A percentile compares a stretch with the other conserved stretches of the same genome.
phyloP scores from a whole-genome alignment of 2,329 filamentous ascomycete species.

The Sclerotinia minor region DNA sequence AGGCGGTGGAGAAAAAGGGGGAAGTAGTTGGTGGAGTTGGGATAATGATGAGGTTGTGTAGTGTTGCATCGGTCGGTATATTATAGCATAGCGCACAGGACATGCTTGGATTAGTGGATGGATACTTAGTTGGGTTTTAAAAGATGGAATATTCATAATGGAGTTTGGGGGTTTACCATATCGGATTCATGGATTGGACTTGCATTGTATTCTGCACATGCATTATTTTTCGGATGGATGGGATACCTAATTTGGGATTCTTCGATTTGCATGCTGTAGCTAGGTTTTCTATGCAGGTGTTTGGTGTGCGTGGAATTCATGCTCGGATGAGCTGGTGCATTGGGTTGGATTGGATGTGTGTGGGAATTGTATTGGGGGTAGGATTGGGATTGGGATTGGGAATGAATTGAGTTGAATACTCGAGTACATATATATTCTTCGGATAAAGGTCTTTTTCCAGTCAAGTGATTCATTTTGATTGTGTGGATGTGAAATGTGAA shows the following conservation, averaged over 20 bases:
- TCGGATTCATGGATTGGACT: background rate
- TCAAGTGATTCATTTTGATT: no score
- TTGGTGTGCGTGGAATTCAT: background rate
- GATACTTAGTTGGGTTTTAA: background rate
- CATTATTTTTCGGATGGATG: background rate
- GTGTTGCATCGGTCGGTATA: background rate
- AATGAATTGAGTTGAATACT: background rate
- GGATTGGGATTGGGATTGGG: background rate
- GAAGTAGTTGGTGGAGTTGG: slow-evolving; percentile 18
- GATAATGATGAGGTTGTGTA: slow-evolving; percentile 9
- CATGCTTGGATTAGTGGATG: slow-evolving; percentile 6
- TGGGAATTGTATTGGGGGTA: background rate
- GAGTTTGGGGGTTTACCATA: background rate
- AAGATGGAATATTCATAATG: slow-evolving; percentile 12
- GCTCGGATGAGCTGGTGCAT: background rate
- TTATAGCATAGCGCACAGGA: background rate
- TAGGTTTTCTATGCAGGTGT: background rate
- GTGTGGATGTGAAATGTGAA: background rate
- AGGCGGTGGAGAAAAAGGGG: background rate
- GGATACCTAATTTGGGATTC: background rate
- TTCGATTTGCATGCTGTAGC: background rate
- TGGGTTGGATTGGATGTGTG: background rate
- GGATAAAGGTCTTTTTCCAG: background rate
- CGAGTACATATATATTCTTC: background rate
- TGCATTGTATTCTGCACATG: background rate